Evolutionary conservation across 768 basidiomycete species (phyloP), one percentile per base, ranked within the genome.

Genomic region (Termitomyces sp.): DNA sequence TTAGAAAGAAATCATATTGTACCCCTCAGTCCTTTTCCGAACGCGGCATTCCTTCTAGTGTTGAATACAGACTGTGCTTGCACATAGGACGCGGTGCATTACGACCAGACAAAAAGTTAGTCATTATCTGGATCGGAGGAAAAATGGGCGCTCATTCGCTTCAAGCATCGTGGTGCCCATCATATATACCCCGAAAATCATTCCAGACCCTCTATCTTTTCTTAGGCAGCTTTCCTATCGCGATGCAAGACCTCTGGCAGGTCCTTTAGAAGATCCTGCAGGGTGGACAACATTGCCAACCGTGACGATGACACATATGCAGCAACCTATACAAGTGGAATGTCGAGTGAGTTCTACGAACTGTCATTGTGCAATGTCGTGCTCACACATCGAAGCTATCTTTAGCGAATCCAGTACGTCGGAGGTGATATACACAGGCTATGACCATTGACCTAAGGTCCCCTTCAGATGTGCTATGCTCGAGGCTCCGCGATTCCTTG

Each of bases 401-500:
- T 0, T 63, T 77, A 47, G 73, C 74, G 4, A 72, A 72, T 50
- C 75, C 75, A 5, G 74, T 77, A 62, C 52, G 67, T 61, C 28
- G 18, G 28, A n/a, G 41, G 35, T 44, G 57, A 40, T 46, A 20
- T 35, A 32, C 16, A 28, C 28, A 44, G 36, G 14, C 32, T 40
- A n/a, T 38, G 9, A 8, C 16, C 26, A 5, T 46, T 26, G 43
- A 57, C 6, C 16, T 4, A 0, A 23, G 36, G 20, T 38, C 6
- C 6, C 48, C 23, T 26, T 9, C 23, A 74, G 75, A 65, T 72
- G 47, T 69, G 65, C 23, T 79, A 76, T 56, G 72, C 75, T 8
- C 71, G 77, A 38, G 78, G 77, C 9, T 68, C 75, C 2, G 65
- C 73, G n/a, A 71, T 79, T 26, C 76, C 78, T 10, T 73, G 71